A percentile compares a stretch with the other conserved stretches of the same genome.
Conservation (phyloP, 1,284 basidiomycete genomes). For the Pascua sp. region DNA sequence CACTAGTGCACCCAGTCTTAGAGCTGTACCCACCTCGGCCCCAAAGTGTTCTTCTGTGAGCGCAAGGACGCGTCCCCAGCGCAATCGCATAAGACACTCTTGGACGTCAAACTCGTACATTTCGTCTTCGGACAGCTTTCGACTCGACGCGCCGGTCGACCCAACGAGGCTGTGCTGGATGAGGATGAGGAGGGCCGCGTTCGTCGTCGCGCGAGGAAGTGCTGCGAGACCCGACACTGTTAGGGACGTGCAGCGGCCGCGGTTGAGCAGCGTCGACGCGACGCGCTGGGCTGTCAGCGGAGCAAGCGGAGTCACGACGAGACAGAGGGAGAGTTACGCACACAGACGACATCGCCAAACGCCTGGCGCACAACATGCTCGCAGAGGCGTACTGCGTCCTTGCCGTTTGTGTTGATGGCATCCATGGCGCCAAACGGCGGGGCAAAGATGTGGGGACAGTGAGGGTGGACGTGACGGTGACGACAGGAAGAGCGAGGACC, state of each 20-base stretch:
- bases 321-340: slow-evolving; percentile 21
- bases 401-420: slow-evolving; percentile 32
- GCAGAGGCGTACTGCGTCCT: slow-evolving; percentile 50
- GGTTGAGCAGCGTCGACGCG: slow-evolving; percentile 72
- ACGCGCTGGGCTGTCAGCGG: slow-evolving; percentile 58
- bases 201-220: slow-evolving; percentile 59
- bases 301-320: background rate
- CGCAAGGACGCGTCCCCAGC: slow-evolving; percentile 76
- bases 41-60: slow-evolving; percentile 68
- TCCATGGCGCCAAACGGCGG: slow-evolving; percentile 9
- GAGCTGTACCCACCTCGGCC: slow-evolving; percentile 56
- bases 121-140: slow-evolving; percentile 62
- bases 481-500: too few species aligned
- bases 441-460: background rate
- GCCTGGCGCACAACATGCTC: slow-evolving; percentile 46
- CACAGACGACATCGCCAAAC: slow-evolving; percentile 46
- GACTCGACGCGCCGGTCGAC: slow-evolving; percentile 60
- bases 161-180: slow-evolving; percentile 90
- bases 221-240: slow-evolving; percentile 61
- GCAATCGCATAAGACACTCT: slow-evolving; percentile 71
- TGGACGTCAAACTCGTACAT: slow-evolving; percentile 64
- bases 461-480: too few species aligned
- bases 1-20: background rate
- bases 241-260: slow-evolving; percentile 72
- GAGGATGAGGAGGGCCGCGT: slow-evolving; percentile 70